Base-by-base conservation (phyloP, 805 yeast genomes). In the Yarrowia sp. region DNA sequence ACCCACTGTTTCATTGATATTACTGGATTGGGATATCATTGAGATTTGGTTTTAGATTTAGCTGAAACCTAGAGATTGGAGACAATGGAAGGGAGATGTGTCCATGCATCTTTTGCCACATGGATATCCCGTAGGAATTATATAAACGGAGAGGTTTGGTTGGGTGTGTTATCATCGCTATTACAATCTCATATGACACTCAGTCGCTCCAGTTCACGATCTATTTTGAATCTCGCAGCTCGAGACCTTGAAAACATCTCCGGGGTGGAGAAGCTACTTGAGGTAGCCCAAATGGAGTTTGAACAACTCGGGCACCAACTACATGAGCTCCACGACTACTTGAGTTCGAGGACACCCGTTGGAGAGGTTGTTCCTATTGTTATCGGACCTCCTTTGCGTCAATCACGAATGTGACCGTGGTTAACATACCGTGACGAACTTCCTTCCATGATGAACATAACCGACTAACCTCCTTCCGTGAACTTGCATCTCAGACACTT, bases 41-140 rank as follows among this genome's bases (percentile, higher is more conserved):
- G 52, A 30, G 52, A 30, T 30, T 17, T 19, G 52, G 24, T 48
- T 48, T 30, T 28, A n/a, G 9, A 30, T 44, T n/a, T n/a, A n/a
- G 19, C 52, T 19, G 52, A 30, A 46, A 48, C 52, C 30, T 48
- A 16, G 36, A 19, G 1, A 11, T 7, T 2, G 11, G 9, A 24
- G 14, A 48, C 52, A 48, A 30, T 12, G 52, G 17, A 30, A 14
- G 26, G 12, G 12, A 3, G 4, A 4, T 17, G 21, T 10, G 11
- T 12, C 11, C 17, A 48, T 48, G 54, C 54, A 48, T 14, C 8
- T 48, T 24, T 48, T 48, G 54, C 54, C 54, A 19, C 54, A 48
- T n/a, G 16, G 19, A 19, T 11, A 22, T 14, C n/a, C 28, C 4
- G 8, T 6, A n/a, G 16, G 28, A 41, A 6, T 8, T 40, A 40